phyloP scores from a whole-genome alignment of 2,329 filamentous ascomycete species.

The Beauveria rudraprayagi region DNA sequence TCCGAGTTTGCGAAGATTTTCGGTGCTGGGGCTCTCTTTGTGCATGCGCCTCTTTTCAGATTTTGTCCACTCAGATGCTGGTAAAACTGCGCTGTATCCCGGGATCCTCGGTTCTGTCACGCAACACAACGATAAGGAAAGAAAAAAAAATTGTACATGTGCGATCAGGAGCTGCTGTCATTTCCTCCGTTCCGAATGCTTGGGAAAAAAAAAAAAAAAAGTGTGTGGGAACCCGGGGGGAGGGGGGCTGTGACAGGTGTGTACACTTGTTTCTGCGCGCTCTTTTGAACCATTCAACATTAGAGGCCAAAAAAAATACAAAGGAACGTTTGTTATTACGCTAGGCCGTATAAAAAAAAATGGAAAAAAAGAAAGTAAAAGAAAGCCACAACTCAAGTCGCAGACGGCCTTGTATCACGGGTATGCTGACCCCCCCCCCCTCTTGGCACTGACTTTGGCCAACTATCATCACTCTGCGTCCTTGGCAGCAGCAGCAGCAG shows the following conservation, averaged over 20 bases:
- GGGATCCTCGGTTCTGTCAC: constrained; percentile 3
- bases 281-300: neutral
- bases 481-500: neutral
- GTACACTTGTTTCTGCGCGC: neutral
- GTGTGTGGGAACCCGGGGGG: neutral
- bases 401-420: neutral
- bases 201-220: neutral
- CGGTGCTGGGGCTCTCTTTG: neutral
- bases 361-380: neutral
- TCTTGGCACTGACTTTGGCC: neutral
- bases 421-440: neutral
- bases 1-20: neutral
- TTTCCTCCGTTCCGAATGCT: constrained; percentile 5
- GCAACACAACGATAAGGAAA: neutral
- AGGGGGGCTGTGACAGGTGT: neutral
- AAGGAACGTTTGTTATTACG: neutral
- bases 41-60: too few species aligned
- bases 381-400: neutral
- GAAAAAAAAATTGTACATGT: neutral
- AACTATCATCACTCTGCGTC: neutral
- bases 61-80: neutral
- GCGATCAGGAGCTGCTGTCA: constrained; percentile 6
- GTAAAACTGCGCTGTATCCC: neutral
- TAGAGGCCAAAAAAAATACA: neutral
- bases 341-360: neutral